Base-by-base conservation (phyloP, 495 filamentous ascomycete genomes). In the Pseudomonodictys pantanalensis region DNA sequence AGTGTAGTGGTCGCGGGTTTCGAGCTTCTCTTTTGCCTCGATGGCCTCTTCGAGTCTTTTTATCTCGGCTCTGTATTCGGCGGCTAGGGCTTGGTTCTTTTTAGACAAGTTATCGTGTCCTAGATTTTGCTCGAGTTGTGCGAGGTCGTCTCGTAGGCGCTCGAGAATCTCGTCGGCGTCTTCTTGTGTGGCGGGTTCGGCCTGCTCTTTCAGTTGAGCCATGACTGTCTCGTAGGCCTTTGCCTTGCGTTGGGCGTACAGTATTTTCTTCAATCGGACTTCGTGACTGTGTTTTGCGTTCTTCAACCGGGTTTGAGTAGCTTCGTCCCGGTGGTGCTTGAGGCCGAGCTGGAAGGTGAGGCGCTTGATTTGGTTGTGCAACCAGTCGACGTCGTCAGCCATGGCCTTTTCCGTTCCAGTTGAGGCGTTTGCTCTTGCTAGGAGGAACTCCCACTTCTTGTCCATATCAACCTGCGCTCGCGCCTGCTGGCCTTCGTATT, bases 401-500 rank as follows among this genome's bases (percentile, higher is more conserved):
- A 65, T 70, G 41, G 76, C 66, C 25, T 68, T 70, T 44, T 69
- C 66, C 6, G 59, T 64, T 20, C 2, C 39, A 15, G 10, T n/a
- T 28, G 18, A 39, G 18, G 38, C 38, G 32, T 47, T 43, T 12
- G 74, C 69, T 41, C 75, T 66, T 25, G 68, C 62, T 25, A 72
- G 70, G 25, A 73, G 68, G 43, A 70, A 69, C 50, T 70, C 72
- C 50, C 83, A 77, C 61, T 71, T 73, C 57, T 78, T 77, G 23
- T 68, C 17, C 53, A 54, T 23, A 12, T 30, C 35, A 9, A 30
- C 22, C 22, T 32, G 24, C n/a, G 29, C 22, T 39, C 38, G 29
- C 30, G 25, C 18, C 25, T 57, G 25, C 15, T 35, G 50, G 6
- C 42, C 50, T 22, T 52, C 17, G 10, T 35, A 1, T 10, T 49